Base-by-base conservation (phyloP, 495 filamentous ascomycete species). In the Penicillium crystallinum region DNA sequence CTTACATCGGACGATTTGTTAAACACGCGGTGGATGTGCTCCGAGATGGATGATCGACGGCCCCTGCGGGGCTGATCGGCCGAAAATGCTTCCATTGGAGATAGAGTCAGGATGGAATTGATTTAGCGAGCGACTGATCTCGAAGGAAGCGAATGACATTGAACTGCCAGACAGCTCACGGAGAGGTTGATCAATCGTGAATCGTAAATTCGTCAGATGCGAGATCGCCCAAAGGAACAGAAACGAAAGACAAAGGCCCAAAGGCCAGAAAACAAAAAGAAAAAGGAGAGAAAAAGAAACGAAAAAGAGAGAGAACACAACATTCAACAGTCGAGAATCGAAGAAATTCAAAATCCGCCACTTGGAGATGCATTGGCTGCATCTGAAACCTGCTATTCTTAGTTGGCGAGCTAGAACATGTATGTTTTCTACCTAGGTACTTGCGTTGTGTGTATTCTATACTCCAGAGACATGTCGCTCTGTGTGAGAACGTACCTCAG, bases 11-110 rank as follows among this genome's bases (percentile, higher is more conserved):
- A 54, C 12, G 53, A 38, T 36, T 56, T 43, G 41, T 59, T 56
- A 10, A 74, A 55, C 12, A 66, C 59, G 12, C 71, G 71, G 33
- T 71, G 67, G 19, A 74, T 55, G 15, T 69, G 67, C 40, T 65
- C 59, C 6, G 71, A 62, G 52, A 74, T 55, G 10, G 69, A 74
- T 12, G 62, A 63, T 64, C 68, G 59, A 17, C 66, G 64, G 50
- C 52, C 48, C 29, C 61, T 62, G 56, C 53, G 56, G 45, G 48
- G 53, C 25, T 53, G 59, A 54, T 51, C 57, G 40, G 46, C 48
- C 15, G 52, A 34, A 27, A 43, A 17, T 14, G 8, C 4, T 11
- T 42, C 39, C 57, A 67, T 61, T 30, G 36, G 31, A 19, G 6
- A 35, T 25, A 10, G 25, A 33, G 53, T 15, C n/a, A 17, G 34